phyloP scores from a whole-genome alignment of 371 early-diverging fungal genomes.

The Mucor lusitanicus region DNA sequence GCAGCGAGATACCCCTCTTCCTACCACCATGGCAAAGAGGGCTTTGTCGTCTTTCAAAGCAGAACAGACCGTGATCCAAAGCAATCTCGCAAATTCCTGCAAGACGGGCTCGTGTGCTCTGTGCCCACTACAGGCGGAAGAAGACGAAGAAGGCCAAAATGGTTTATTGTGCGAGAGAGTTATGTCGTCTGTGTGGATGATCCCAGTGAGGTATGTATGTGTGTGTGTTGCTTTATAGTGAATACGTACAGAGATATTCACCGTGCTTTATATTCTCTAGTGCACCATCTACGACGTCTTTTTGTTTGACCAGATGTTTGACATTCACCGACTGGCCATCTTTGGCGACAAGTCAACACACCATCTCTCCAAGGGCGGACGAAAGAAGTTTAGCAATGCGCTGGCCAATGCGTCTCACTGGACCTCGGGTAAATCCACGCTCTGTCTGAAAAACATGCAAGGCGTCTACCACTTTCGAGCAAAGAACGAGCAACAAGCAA shows the following conservation, averaged over 20 bases:
- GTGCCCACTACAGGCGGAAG: constrained; percentile 14
- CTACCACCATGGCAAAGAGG: constrained; percentile 64
- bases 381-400: constrained; percentile 31
- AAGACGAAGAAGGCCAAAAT: constrained; percentile 36
- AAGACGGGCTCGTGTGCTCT: constrained; percentile 16
- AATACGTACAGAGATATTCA: no score
- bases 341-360: constrained; percentile 19
- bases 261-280: constrained; percentile 15
- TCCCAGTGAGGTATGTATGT: constrained; percentile 27
- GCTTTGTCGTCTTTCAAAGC: constrained; percentile 40
- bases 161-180: constrained; percentile 65
- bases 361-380: background rate
- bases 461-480: constrained; percentile 54
- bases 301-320: constrained; percentile 51
- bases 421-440: constrained; percentile 30
- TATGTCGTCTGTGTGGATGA: constrained; percentile 50
- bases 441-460: constrained; percentile 49
- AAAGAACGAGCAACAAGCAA: constrained; percentile 55
- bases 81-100: constrained; percentile 2
- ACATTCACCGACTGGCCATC: constrained; percentile 24
- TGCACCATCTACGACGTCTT: constrained; percentile 53
- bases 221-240: no score
- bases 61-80: constrained; percentile 29
- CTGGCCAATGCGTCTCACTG: constrained; percentile 41
- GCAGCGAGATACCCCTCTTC: constrained; percentile 40